These are phyloP conservation scores for Picea abies DNA, from an alignment of 83 land plant species.

Conservation along the genomic window DNA sequence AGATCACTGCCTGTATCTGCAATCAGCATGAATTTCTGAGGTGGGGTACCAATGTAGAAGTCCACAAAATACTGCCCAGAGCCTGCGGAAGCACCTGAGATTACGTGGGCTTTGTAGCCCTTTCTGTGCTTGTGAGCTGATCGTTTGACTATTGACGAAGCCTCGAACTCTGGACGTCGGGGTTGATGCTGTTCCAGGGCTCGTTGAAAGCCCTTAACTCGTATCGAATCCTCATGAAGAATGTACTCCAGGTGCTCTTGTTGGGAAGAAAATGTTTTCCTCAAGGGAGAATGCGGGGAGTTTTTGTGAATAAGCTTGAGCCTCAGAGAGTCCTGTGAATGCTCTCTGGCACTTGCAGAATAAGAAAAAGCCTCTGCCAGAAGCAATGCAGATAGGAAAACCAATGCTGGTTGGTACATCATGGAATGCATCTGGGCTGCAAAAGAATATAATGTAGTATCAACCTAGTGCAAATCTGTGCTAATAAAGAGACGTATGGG, in stretches of 20 bases:
- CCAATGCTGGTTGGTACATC: not conserved
- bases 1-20: slow-evolving; percentile 73
- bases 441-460: slow-evolving; percentile 9
- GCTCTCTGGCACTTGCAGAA: not conserved
- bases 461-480: not conserved
- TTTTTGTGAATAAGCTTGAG: slow-evolving; percentile 17
- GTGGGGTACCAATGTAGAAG: slow-evolving; percentile 54
- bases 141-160: not conserved
- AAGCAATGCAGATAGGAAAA: slow-evolving; percentile 11
- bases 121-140: not conserved
- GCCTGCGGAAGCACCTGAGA: slow-evolving; percentile 46
- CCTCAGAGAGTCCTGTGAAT: slow-evolving; percentile 6
- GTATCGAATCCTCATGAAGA: slow-evolving; percentile 10
- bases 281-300: slow-evolving; percentile 10
- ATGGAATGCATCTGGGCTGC: slow-evolving; percentile 4
- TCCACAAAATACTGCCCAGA: slow-evolving; percentile 57
- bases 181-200: not conserved
- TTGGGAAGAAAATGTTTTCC: slow-evolving; percentile 6
- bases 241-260: slow-evolving; percentile 2
- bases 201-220: slow-evolving; percentile 4
- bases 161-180: not conserved
- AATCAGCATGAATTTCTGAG: slow-evolving; percentile 33
- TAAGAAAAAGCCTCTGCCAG: not conserved
- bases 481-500: not conserved
- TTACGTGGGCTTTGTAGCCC: slow-evolving; percentile 23